Conservation (phyloP, 2,329 filamentous ascomycete genomes). For the Phialophora chinensis region DNA sequence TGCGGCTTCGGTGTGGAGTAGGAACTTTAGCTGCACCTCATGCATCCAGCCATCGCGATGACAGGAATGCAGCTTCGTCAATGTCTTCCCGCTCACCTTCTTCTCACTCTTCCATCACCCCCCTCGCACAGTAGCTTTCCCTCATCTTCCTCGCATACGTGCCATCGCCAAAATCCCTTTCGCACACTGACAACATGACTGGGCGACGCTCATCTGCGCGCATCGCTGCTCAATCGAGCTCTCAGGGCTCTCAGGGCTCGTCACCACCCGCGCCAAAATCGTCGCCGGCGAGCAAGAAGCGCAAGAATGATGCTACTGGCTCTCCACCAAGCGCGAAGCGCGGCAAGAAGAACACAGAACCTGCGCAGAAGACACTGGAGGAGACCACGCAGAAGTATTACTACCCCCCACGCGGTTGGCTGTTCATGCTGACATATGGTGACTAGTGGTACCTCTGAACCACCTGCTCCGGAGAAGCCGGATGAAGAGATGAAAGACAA, state of each 20-base stretch:
- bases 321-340: slow-evolving; percentile 45
- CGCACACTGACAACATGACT: slow-evolving; percentile 25
- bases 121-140: neutral
- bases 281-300: slow-evolving; percentile 47
- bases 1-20: slow-evolving; percentile 3
- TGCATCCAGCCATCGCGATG: slow-evolving; percentile 9
- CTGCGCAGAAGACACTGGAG: slow-evolving; percentile 43
- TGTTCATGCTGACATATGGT: slow-evolving; percentile 18
- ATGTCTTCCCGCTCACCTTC: slow-evolving; percentile 9
- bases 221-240: slow-evolving; percentile 45
- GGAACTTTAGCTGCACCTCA: slow-evolving; percentile 25
- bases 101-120: slow-evolving; percentile 13
- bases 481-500: slow-evolving; percentile 20
- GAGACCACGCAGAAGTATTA: slow-evolving; percentile 39
- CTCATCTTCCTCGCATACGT: slow-evolving; percentile 3
- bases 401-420: neutral
- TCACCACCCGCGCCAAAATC: slow-evolving; percentile 30
- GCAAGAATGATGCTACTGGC: slow-evolving; percentile 44
- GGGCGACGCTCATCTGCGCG: slow-evolving; percentile 46
- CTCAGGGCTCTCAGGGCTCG: slow-evolving; percentile 40
- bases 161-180: neutral
- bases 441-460: slow-evolving; percentile 21
- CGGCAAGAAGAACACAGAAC: slow-evolving; percentile 44
- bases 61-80: slow-evolving; percentile 13
- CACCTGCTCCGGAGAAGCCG: slow-evolving; percentile 24